phyloP scores from a whole-genome alignment of 768 basidiomycete genomes.

The Neoboletus brunneissimus region DNA sequence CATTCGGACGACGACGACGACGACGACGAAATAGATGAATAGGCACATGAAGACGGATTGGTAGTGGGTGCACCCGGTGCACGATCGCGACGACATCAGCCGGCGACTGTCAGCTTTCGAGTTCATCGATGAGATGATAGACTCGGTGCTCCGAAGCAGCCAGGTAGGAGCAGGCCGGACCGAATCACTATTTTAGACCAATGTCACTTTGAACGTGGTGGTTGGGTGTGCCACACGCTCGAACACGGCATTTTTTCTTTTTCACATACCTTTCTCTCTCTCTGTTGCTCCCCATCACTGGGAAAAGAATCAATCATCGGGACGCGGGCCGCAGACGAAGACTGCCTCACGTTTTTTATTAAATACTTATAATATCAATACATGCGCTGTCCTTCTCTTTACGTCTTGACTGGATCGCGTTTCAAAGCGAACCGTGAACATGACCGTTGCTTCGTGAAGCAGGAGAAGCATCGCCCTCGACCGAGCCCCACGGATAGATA shows the following conservation, averaged over 20 bases:
- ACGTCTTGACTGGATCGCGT: not conserved
- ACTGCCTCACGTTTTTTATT: not conserved
- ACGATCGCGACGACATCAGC: not conserved
- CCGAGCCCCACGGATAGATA: constrained; percentile 2
- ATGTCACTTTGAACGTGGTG: not conserved
- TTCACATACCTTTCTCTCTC: not conserved
- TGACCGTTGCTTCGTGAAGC: not conserved
- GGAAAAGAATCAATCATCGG: not conserved
- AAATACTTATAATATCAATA: not conserved
- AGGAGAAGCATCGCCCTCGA: not conserved
- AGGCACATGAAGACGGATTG: not conserved
- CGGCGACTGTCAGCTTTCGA: constrained; percentile 52
- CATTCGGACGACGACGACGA: constrained; percentile 13
- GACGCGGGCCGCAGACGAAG: not conserved
- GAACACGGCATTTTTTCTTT: not conserved
- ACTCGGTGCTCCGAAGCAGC: not conserved
- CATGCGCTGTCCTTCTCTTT: not conserved
- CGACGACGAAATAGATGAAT: not conserved
- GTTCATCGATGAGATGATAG: constrained; percentile 37
- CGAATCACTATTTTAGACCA: not conserved
- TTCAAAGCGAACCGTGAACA: not conserved
- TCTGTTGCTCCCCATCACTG: not conserved
- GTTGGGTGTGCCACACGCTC: not conserved
- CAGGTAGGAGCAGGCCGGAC: not conserved
- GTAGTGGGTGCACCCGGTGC: no score